These are phyloP conservation scores for Cordyceps javanica DNA, from an alignment of 2,329 filamentous ascomycete genomes.

Conservation along the genomic window DNA sequence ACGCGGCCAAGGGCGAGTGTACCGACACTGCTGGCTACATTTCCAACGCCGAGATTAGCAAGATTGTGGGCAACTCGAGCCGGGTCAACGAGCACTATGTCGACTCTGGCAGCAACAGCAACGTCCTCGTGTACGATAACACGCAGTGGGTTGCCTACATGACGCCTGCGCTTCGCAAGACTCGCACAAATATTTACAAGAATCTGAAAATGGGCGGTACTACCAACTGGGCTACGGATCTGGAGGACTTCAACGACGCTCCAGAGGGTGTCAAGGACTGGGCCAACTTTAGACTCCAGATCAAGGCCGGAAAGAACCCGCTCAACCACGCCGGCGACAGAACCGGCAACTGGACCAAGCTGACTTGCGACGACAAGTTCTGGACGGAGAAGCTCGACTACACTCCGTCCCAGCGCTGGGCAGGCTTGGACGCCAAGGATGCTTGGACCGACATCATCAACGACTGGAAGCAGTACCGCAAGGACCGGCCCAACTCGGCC, in stretches of 20 bases:
- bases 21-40: slow-evolving; percentile 1
- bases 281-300: not conserved
- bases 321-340: not conserved
- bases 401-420: not conserved
- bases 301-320: not conserved
- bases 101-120: slow-evolving; percentile 15
- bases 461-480: slow-evolving; percentile 5
- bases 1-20: not conserved
- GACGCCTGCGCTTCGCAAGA: slow-evolving; percentile 3
- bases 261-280: not conserved
- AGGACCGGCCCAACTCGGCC: not conserved
- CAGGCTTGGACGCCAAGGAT: not conserved
- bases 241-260: not conserved
- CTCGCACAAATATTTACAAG: not conserved
- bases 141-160: slow-evolving; percentile 16
- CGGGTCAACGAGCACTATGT: slow-evolving; percentile 12
- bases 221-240: not conserved
- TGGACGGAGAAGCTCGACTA: slow-evolving; percentile 1
- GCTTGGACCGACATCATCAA: slow-evolving; percentile 1
- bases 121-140: slow-evolving; percentile 19
- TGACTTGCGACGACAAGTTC: not conserved
- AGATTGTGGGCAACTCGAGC: not conserved
- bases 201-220: not conserved
- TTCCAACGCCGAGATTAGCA: not conserved
- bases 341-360: not conserved